phyloP scores from a whole-genome alignment of 1,284 basidiomycete species.

The Trichosporon sp. region DNA sequence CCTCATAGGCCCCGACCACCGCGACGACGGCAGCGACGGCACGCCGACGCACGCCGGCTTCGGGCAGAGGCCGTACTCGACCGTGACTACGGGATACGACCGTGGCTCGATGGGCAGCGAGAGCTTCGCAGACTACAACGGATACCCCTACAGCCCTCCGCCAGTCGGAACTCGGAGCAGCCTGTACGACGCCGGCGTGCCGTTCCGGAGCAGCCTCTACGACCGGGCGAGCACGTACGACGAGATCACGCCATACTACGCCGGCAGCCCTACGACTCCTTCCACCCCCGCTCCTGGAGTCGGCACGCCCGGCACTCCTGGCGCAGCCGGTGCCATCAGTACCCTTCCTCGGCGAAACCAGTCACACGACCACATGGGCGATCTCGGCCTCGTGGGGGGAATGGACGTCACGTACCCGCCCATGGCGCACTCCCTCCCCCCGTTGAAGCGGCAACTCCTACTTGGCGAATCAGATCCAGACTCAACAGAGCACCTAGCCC shows the following conservation, averaged over 20 bases:
- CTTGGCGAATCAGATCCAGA: not conserved
- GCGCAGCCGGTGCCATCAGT: not conserved
- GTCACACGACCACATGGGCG: conserved; percentile 8
- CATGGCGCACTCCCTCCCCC: not conserved
- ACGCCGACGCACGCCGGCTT: not conserved
- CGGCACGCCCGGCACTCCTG: too few relatives aligned
- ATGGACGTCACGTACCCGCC: conserved; percentile 22
- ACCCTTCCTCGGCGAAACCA: not conserved
- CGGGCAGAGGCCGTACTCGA: not conserved
- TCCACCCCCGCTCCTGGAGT: too few relatives aligned
- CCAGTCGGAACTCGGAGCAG: not conserved
- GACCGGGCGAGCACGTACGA: conserved; percentile 1
- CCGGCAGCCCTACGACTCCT: not conserved
- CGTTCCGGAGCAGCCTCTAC: not conserved
- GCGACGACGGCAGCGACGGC: conserved; percentile 6
- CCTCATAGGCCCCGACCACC: conserved; percentile 11
- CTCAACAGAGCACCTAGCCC: not conserved
- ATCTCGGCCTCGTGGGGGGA: conserved; percentile 16
- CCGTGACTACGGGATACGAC: not conserved
- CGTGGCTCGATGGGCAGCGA: not conserved
- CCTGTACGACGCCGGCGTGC: not conserved
- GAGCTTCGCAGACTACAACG: not conserved
- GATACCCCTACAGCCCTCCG: not conserved
- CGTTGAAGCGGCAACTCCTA: not conserved
- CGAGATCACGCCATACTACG: not conserved